Conservation (phyloP, 2,329 filamentous ascomycete genomes). For the Exophiala alcalophila region DNA sequence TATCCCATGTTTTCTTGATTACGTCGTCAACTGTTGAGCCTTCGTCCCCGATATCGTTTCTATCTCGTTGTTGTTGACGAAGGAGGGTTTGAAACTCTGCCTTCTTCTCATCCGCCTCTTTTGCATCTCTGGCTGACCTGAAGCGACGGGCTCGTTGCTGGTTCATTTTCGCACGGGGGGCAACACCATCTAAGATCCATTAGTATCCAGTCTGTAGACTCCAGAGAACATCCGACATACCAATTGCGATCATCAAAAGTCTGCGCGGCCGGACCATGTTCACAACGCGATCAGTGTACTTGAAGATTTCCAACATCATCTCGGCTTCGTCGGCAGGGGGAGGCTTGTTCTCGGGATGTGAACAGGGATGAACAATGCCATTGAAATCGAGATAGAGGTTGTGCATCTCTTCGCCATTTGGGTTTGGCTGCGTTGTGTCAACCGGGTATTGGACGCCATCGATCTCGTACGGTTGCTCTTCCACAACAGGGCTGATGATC, state of each 20-base stretch:
- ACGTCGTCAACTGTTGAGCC: slow-evolving; percentile 57
- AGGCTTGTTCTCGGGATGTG: slow-evolving; percentile 90
- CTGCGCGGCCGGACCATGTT: slow-evolving; percentile 98
- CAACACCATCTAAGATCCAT: slow-evolving; percentile 72
- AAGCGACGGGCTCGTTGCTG: slow-evolving; percentile 96
- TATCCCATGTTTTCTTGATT: slow-evolving; percentile 88
- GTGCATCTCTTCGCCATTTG: slow-evolving; percentile 96
- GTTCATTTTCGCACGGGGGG: slow-evolving; percentile 98
- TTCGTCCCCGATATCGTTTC: slow-evolving; percentile 57
- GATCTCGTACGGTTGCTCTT: slow-evolving; percentile 77
- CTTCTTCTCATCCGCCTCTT: slow-evolving; percentile 90
- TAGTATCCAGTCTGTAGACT: slow-evolving; percentile 2
- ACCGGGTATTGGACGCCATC: slow-evolving; percentile 83
- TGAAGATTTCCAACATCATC: slow-evolving; percentile 99
- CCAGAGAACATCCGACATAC: slow-evolving; percentile 46
- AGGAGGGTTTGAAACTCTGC: slow-evolving; percentile 82
- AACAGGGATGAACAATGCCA: slow-evolving; percentile 97
- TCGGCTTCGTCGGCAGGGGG: slow-evolving; percentile 92
- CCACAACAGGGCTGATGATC: slow-evolving; percentile 87
- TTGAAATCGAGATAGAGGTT: slow-evolving; percentile 99
- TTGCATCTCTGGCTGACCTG: slow-evolving; percentile 87
- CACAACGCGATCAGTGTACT: slow-evolving; percentile 96
- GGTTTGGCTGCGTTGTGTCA: slow-evolving; percentile 79
- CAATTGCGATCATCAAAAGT: slow-evolving; percentile 94
- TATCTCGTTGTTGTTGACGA: slow-evolving; percentile 64